Evolutionary conservation across 106 monocot genomes (phyloP).

Genomic region (Platanthera guangdongensis): DNA sequence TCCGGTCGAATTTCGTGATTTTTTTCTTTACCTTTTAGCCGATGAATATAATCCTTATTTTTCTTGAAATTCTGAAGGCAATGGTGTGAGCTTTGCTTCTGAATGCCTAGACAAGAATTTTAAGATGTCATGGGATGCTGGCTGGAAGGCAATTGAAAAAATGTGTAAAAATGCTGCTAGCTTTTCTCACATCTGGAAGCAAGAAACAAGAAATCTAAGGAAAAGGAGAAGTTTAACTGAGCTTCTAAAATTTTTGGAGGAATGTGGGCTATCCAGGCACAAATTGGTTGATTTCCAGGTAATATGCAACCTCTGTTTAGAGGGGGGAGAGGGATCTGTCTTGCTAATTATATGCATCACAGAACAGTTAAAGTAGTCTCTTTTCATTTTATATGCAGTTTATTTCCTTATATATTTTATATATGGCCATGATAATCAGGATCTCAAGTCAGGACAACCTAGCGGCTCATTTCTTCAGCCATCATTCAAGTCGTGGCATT

Average conservation of each 20-base stretch:
- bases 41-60: background rate
- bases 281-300: conserved; percentile 37
- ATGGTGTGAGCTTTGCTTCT: background rate
- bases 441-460: conserved; percentile 16
- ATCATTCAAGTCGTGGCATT: conserved; percentile 57
- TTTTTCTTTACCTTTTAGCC: background rate
- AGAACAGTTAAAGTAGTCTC: background rate
- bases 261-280: conserved; percentile 66
- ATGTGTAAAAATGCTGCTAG: conserved; percentile 44
- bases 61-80: background rate
- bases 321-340: background rate
- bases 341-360: background rate
- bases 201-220: conserved; percentile 44
- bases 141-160: conserved; percentile 56
- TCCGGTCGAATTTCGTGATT: background rate
- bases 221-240: conserved; percentile 58
- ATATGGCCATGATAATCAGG: conserved; percentile 21
- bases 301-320: conserved; percentile 2
- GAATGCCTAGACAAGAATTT: conserved; percentile 10
- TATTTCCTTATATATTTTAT: background rate
- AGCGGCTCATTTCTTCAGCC: conserved; percentile 47
- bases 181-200: conserved; percentile 56
- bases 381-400: background rate
- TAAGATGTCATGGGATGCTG: conserved; percentile 35
- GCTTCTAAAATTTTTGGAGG: conserved; percentile 61